Evolutionary conservation across 352 stramenopile genomes (phyloP).

Genomic region (Globisporangium emineosum): DNA sequence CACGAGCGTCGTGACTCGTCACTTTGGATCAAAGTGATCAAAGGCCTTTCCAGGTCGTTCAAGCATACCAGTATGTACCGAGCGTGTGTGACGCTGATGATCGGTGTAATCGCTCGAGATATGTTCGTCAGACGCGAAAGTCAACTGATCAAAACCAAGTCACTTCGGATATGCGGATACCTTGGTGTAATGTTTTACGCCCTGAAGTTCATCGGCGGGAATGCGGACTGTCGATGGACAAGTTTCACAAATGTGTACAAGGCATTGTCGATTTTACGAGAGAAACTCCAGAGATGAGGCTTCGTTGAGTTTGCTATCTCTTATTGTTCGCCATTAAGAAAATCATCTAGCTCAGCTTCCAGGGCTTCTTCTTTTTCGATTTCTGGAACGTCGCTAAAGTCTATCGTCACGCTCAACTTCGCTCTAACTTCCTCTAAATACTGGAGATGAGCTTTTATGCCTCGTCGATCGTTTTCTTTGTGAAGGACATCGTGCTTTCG

Average conservation of each 20-base stretch:
- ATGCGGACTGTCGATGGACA: not conserved
- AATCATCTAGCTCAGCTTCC: slow-evolving; percentile 39
- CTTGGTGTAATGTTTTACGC: slow-evolving; percentile 22
- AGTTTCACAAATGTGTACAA: not conserved
- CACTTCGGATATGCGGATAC: slow-evolving; percentile 14
- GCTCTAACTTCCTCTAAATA: slow-evolving; percentile 47
- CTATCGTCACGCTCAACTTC: slow-evolving; percentile 54
- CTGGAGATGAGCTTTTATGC: slow-evolving; percentile 27
- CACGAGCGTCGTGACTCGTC: slow-evolving; percentile 24
- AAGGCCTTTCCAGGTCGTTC: slow-evolving; percentile 8
- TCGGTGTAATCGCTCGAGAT: slow-evolving; percentile 14
- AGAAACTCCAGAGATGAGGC: not conserved
- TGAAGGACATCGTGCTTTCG: slow-evolving; percentile 61
- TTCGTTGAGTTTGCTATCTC: not conserved
- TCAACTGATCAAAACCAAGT: slow-evolving; percentile 1
- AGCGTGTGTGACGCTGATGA: slow-evolving; percentile 29
- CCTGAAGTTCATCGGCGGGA: slow-evolving; percentile 17
- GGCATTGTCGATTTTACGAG: not conserved
- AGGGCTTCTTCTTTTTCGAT: slow-evolving; percentile 63
- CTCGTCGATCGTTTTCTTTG: slow-evolving; percentile 28
- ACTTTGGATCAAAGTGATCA: not conserved
- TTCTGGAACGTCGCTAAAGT: slow-evolving; percentile 47
- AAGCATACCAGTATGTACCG: slow-evolving; percentile 19
- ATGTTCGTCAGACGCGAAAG: slow-evolving; percentile 5
- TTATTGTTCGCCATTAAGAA: not conserved